Percentiles rank a stretch among this genome's conserved stretches.
Conservation (phyloP, 345 rosid species). For the Salix suchowensis region DNA sequence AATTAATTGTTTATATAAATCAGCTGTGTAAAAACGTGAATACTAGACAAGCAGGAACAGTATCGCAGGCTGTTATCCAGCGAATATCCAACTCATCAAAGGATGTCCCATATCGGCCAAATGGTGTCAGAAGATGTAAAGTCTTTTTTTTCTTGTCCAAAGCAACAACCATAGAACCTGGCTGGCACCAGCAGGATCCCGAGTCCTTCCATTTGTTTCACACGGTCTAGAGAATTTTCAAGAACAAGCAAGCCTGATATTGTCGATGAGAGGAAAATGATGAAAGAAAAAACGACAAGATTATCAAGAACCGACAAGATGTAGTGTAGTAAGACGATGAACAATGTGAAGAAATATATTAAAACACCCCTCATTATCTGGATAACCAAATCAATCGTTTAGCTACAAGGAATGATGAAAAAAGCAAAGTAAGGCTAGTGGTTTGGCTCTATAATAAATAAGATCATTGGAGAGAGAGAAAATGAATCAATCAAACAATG, state of each 20-base stretch:
- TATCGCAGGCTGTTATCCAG: not conserved
- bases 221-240: not conserved
- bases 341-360: not conserved
- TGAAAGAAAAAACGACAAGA: not conserved
- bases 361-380: not conserved
- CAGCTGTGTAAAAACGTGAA: not conserved
- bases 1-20: not conserved
- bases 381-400: not conserved
- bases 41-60: not conserved
- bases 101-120: not conserved
- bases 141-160: not conserved
- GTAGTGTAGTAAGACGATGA: not conserved
- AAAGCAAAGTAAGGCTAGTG: not conserved
- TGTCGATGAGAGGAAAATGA: not conserved
- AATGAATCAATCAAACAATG: not conserved
- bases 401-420: not conserved
- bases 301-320: not conserved
- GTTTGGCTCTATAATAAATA: not conserved
- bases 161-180: not conserved
- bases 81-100: not conserved
- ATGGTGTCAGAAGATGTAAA: not conserved
- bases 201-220: not conserved
- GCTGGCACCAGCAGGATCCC: not conserved
- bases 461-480: not conserved
- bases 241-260: not conserved